These are phyloP conservation scores for Canna indica DNA, from an alignment of 176 grass and related monocot species.

Conservation along the genomic window DNA sequence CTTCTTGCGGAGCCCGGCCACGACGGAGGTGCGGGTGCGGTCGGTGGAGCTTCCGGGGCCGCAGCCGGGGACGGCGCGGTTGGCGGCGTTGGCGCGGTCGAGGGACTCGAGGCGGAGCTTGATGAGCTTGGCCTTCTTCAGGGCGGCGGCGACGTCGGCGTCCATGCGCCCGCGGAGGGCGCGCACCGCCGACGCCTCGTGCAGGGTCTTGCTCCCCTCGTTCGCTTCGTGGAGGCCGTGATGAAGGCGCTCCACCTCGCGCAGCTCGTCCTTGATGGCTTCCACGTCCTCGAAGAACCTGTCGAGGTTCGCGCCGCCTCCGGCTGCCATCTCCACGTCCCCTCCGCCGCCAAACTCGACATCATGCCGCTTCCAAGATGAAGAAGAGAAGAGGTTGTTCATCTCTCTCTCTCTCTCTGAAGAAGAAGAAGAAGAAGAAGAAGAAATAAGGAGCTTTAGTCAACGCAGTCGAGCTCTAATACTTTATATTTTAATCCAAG, in stretches of 20 bases:
- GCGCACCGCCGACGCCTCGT: conserved; percentile 9
- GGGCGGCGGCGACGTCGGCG: conserved; percentile 17
- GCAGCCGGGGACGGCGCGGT: conserved; percentile 30
- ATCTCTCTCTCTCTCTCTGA: conserved; percentile 18
- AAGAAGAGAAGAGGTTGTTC: conserved; percentile 46
- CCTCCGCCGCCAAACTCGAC: conserved; percentile 11
- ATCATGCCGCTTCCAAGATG: conserved; percentile 37
- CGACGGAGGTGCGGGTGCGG: conserved; percentile 31
- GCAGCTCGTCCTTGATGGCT: conserved; percentile 33
- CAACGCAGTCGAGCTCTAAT: no score
- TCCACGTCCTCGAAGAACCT: conserved; percentile 46
- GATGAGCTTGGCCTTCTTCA: conserved; percentile 30
- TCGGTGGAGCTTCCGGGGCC: conserved; percentile 33
- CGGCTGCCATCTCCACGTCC: conserved; percentile 8
- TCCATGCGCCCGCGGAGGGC: conserved; percentile 28
- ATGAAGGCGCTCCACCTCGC: conserved; percentile 29
- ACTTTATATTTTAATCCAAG: no score
- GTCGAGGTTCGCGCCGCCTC: conserved; percentile 22
- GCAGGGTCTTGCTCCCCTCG: conserved; percentile 37
- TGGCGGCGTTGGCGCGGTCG: conserved; percentile 29
- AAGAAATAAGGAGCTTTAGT: no score
- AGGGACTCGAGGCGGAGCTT: conserved; percentile 42
- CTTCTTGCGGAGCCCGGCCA: conserved; percentile 35
- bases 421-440: neutral
- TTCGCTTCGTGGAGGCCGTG: conserved; percentile 32